phyloP scores from a whole-genome alignment of 169 alveolate genomes.

The Condylostoma magnum region DNA sequence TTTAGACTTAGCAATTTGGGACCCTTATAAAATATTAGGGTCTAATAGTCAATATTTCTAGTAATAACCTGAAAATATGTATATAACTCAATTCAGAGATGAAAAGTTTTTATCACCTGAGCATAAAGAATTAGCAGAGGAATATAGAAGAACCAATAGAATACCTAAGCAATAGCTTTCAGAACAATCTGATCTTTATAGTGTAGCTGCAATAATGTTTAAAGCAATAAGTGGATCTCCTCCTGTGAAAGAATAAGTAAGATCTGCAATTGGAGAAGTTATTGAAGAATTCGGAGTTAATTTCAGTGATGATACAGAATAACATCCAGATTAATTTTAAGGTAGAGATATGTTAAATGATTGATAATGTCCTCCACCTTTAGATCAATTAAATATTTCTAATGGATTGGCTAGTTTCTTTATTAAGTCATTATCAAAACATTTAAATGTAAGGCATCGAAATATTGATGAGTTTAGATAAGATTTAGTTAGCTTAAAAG shows the following conservation, averaged over 20 bases:
- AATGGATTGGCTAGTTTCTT: constrained; percentile 23
- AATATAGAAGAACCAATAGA: constrained; percentile 22
- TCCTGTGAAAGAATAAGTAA: too few relatives aligned
- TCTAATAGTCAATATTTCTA: constrained; percentile 18
- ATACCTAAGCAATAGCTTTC: constrained; percentile 24
- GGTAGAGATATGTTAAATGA: background rate
- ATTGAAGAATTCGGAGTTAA: too few relatives aligned
- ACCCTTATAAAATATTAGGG: constrained; percentile 26
- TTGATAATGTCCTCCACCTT: background rate
- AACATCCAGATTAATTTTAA: background rate
- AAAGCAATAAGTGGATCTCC: constrained; percentile 16
- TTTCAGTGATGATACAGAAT: background rate
- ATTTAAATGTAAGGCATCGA: background rate
- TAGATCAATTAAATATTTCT: constrained; percentile 1
- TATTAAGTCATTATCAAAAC: constrained; percentile 9
- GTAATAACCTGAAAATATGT: constrained; percentile 20
- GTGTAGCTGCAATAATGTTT: constrained; percentile 17
- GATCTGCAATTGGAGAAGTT: too few relatives aligned
- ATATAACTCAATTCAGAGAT: constrained; percentile 16
- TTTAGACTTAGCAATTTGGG: constrained; percentile 28
- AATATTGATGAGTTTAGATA: background rate
- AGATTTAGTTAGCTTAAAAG: background rate
- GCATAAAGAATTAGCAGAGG: constrained; percentile 35
- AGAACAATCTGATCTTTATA: constrained; percentile 2
- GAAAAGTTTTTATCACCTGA: constrained; percentile 23